A percentile compares a stretch with the other conserved stretches of the same genome.
phyloP scores from a whole-genome alignment of 768 basidiomycete genomes.

The Pulveroboletus sp. region DNA sequence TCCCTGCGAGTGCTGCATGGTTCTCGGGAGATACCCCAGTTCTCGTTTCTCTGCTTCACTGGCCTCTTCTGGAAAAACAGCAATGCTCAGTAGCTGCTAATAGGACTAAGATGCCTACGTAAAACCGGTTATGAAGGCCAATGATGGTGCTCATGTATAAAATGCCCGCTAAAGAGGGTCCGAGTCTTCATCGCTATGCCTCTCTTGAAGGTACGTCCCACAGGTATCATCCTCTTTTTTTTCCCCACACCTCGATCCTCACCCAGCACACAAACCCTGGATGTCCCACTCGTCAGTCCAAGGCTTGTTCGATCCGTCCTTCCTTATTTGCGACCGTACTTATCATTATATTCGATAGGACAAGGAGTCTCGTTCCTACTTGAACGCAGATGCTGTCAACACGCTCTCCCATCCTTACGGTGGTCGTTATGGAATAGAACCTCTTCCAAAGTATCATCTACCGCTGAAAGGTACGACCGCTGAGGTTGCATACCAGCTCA shows the following conservation, averaged over 20 bases:
- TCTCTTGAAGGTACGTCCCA: conserved; percentile 49
- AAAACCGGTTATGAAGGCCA: too few species aligned
- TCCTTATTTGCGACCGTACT: neutral
- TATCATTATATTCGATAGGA: conserved; percentile 34
- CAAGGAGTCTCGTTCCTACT: conserved; percentile 34
- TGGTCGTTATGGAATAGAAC: conserved; percentile 59
- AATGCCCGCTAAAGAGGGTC: neutral
- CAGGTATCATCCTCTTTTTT: neutral
- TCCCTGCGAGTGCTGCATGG: too few species aligned
- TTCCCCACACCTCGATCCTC: neutral
- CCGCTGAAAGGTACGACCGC: conserved; percentile 55
- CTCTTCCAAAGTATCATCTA: conserved; percentile 66
- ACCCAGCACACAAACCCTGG: conserved; percentile 65
- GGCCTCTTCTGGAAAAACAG: too few species aligned
- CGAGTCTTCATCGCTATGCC: conserved; percentile 38
- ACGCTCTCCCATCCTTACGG: conserved; percentile 46
- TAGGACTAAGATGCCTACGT: too few species aligned
- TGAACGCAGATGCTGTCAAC: conserved; percentile 34
- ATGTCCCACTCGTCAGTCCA: conserved; percentile 52
- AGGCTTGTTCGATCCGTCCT: conserved; percentile 32
- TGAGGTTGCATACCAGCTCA: conserved; percentile 50
- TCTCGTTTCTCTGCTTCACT: too few species aligned
- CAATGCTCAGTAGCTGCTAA: too few species aligned
- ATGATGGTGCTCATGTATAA: neutral
- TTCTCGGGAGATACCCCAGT: too few species aligned